Evolutionary conservation across 1,139 yeast species (phyloP), one percentile per base, ranked within the genome.

Genomic region (Kodamaea plutei): DNA sequence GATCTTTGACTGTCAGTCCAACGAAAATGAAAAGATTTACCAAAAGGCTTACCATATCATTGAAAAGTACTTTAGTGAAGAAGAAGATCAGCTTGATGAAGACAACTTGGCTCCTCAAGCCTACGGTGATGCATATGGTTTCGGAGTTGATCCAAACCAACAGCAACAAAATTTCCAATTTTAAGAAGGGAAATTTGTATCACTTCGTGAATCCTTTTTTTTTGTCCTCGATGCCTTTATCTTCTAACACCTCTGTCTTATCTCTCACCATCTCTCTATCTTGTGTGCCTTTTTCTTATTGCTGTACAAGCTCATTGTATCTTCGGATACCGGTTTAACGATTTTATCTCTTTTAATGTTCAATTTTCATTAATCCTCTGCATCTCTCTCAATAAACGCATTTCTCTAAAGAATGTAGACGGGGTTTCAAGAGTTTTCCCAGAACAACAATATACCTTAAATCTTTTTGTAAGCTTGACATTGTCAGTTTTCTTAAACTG

Each of bases 1-100:
- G 69, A 91, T 91, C 48, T 84, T 84, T 60, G 89, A 85, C 41
- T 85, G 95, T 57, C 98, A 91, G 70, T 78, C 75, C 56, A 88
- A 87, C 62, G 84, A 79, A 53, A 91, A 91, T 60, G 94, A 89
- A 56, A 84, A 82, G 55, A 84, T 91, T 52, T 91, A 93, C 62
- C 79, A 84, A 54, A 89, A 89, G 67, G 94, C 98, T 26, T 93
- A 75, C 64, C 69, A 70, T 43, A 85, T 91, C 51, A 88, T 93
- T 61, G 96, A 87, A 53, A 85, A 81, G 48, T 91, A 87, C 64
- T 91, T 91, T 61, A 73, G 83, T 36, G 94, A 82, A 40, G 94
- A 79, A 34, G 93, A 78, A 33, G 82, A 68, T 33, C 77, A 68
- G 34, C 83, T 80, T 38, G 87, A 80, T 46, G 88, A 78, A 46